These are phyloP conservation scores for Antarctomyces pellizariae DNA, from an alignment of 495 filamentous ascomycete species.

Conservation along the genomic window DNA sequence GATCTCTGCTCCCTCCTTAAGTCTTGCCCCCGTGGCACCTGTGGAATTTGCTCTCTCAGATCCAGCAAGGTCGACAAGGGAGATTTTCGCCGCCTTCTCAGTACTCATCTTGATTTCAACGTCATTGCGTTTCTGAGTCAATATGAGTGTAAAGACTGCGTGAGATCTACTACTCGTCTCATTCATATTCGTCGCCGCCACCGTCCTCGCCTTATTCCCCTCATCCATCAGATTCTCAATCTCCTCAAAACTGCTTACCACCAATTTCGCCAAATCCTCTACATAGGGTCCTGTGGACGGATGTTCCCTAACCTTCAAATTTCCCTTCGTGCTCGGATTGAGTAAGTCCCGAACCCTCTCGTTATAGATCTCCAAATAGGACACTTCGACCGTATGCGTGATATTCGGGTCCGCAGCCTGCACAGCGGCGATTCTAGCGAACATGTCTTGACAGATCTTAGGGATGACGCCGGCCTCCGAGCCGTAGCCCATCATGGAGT, in stretches of 20 bases:
- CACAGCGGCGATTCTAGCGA: constrained; percentile 53
- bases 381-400: constrained; percentile 87
- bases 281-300: constrained; percentile 95
- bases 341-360: constrained; percentile 90
- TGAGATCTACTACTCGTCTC: constrained; percentile 96
- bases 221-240: constrained; percentile 98
- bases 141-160: constrained; percentile 88
- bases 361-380: constrained; percentile 98
- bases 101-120: constrained; percentile 85
- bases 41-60: constrained; percentile 93
- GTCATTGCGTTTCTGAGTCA: constrained; percentile 87
- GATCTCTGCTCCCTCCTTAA: constrained; percentile 98
- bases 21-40: constrained; percentile 78
- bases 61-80: constrained; percentile 90
- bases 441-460: constrained; percentile 96
- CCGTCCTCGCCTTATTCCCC: constrained; percentile 93
- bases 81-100: constrained; percentile 95
- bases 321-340: constrained; percentile 89
- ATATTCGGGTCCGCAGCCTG: constrained; percentile 53
- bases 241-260: constrained; percentile 89
- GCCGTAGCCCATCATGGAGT: constrained; percentile 99
- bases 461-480: constrained; percentile 92
- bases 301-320: constrained; percentile 92
- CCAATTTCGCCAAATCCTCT: constrained; percentile 87
- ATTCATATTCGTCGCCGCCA: constrained; percentile 99